Evolutionary conservation across 352 stramenopile genomes (phyloP).

Genomic region (Globisporangium perplexum): DNA sequence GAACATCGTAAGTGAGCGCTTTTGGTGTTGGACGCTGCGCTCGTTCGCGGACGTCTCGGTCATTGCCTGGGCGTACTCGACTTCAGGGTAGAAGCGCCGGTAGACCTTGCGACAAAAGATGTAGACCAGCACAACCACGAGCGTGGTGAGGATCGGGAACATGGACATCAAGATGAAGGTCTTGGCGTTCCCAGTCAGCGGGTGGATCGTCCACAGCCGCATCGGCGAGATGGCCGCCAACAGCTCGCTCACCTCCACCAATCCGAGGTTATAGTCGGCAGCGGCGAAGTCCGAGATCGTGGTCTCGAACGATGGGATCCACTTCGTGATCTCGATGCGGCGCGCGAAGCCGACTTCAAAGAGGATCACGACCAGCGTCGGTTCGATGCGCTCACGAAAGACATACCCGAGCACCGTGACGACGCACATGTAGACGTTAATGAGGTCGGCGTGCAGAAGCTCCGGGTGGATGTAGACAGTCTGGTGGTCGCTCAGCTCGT

Average conservation of each 20-base stretch:
- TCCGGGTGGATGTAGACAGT: conserved; percentile 23
- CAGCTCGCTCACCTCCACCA: not conserved
- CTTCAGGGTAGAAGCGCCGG: not conserved
- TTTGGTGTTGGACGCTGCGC: not conserved
- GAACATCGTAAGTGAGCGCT: not conserved
- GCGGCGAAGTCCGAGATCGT: not conserved
- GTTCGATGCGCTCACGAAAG: conserved; percentile 21
- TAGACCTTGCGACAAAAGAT: not conserved
- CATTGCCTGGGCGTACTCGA: not conserved
- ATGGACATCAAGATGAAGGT: not conserved
- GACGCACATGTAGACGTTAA: conserved; percentile 26
- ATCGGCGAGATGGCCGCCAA: not conserved
- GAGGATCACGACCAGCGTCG: conserved; percentile 17
- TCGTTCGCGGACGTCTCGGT: not conserved
- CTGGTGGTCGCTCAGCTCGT: conserved; percentile 15
- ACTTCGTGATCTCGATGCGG: conserved; percentile 6
- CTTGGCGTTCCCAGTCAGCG: not conserved
- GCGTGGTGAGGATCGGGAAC: not conserved
- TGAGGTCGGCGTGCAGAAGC: conserved; percentile 24
- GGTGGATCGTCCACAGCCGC: conserved; percentile 2
- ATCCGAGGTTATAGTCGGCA: not conserved
- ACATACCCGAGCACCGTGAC: conserved; percentile 19
- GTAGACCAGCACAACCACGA: not conserved
- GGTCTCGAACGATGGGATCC: not conserved
- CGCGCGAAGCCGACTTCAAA: conserved; percentile 23